Conservation (phyloP, 305 asterid genomes). For the Solanum chacoense region DNA sequence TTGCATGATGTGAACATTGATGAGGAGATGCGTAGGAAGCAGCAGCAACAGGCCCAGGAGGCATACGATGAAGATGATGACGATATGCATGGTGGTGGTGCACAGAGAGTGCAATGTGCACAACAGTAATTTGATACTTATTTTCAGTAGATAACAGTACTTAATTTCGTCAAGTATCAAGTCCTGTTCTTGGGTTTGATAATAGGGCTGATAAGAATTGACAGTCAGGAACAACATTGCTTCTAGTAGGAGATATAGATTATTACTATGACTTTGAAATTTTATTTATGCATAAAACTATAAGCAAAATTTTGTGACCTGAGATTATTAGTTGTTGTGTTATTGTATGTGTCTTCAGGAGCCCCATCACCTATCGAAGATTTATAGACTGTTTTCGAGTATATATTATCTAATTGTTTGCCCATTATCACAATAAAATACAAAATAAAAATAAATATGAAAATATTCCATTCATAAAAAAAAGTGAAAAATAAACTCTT, state of each 20-base stretch:
- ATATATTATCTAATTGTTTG: too few species aligned
- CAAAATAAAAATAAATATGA: too few species aligned
- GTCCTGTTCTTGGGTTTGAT: not conserved
- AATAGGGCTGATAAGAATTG: not conserved
- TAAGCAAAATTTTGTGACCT: not conserved
- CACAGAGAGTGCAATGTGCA: conserved; percentile 12
- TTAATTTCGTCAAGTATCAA: not conserved
- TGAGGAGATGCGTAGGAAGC: conserved; percentile 7
- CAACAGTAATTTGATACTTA: not conserved
- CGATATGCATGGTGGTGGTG: conserved; percentile 11
- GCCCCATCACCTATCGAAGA: not conserved
- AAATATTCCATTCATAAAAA: too few species aligned
- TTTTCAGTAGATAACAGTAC: not conserved
- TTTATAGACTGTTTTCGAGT: not conserved
- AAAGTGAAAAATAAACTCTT: too few species aligned
- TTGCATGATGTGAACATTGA: conserved; percentile 7
- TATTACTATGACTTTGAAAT: not conserved
- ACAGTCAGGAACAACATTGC: not conserved
- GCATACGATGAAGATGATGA: conserved; percentile 3
- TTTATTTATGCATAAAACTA: not conserved
- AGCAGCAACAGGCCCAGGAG: conserved; percentile 5
- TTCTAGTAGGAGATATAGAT: not conserved
- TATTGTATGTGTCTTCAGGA: not conserved
- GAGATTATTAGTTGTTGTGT: not conserved
- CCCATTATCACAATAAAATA: too few species aligned